Evolutionary conservation across 176 grass and related monocot genomes (phyloP).

Genomic region (Aegilops umbellulata): DNA sequence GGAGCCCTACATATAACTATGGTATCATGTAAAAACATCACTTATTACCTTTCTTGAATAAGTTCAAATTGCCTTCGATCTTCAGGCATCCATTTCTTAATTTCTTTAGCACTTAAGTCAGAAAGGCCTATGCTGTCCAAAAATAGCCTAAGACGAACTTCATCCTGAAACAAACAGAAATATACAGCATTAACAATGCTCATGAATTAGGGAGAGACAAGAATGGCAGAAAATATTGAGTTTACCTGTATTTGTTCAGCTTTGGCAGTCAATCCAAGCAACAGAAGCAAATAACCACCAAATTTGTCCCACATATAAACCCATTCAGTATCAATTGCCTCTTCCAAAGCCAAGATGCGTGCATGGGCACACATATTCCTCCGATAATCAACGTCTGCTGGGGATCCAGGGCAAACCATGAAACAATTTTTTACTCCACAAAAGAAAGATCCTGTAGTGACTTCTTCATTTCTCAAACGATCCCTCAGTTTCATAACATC

Average conservation of each 20-base stretch:
- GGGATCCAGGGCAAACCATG: constrained; percentile 50
- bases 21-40: constrained; percentile 1
- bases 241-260: constrained; percentile 99
- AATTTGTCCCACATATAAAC: constrained; percentile 99
- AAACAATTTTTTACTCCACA: constrained; percentile 69
- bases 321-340: constrained; percentile 99
- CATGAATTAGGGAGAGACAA: neutral
- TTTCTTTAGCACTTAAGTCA: constrained; percentile 99
- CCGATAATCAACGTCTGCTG: constrained; percentile 68
- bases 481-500: constrained; percentile 99
- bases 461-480: constrained; percentile 93
- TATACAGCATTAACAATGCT: constrained; percentile 19
- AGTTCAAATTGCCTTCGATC: constrained; percentile 93
- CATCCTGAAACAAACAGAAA: constrained; percentile 68
- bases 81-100: constrained; percentile 99
- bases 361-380: constrained; percentile 99
- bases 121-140: constrained; percentile 97
- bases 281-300: constrained; percentile 96
- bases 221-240: constrained; percentile 15
- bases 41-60: constrained; percentile 92
- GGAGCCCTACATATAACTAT: neutral
- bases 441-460: constrained; percentile 75
- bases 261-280: constrained; percentile 98
- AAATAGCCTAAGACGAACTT: constrained; percentile 98
- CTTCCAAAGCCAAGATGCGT: constrained; percentile 94